Base-by-base conservation (phyloP, 768 basidiomycete species). In the Trametes punicea region DNA sequence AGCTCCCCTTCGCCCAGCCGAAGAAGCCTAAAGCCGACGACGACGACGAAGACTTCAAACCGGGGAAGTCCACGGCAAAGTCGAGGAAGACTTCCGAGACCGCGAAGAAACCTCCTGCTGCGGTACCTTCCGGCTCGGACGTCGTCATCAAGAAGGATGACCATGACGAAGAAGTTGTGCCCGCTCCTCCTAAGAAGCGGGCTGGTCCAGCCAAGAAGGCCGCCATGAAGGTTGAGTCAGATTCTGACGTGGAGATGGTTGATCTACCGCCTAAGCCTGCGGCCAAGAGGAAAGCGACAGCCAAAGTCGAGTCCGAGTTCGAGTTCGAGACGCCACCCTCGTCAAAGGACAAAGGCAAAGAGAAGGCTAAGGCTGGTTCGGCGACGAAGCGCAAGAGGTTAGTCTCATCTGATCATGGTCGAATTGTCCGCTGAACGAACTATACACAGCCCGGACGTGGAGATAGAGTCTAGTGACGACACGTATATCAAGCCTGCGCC, bases 381-480 rank as follows among this genome's bases (percentile, higher is more conserved):
- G 44, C 61, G 0, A 25, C 47, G 40, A 91, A 91, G 70, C 82
- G 88, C 39, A 92, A 90, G 70, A 87, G 81, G 89, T 86, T 47
- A 29, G 75, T 68, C 6, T 9, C 21, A 8, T 8, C 6, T 13
- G 13, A 53, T n/a, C 41, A 0, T 3, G 18, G 30, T 13, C 15
- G 16, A 2, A 11, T 27, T 6, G 25, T 27, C 11, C 29, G 26
- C 18, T 21, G 51, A 0, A 40, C 36, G 1, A 25, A 2, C 10
- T 36, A 2, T 10, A 18, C 15, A 23, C 55, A 80, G 77, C 42
- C 67, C 69, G 26, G 67, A 62, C 40, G 62, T 61, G 25, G 74
- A 72, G 20, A 73, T 72, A 41, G 74, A 75, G 51, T 78, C 79
- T 20, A 71, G 44, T 26, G 79, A 78, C 26, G 61, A 63, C 21